Base-by-base conservation (phyloP, 2,329 filamentous ascomycete species). In the Penicillium nordicum region DNA sequence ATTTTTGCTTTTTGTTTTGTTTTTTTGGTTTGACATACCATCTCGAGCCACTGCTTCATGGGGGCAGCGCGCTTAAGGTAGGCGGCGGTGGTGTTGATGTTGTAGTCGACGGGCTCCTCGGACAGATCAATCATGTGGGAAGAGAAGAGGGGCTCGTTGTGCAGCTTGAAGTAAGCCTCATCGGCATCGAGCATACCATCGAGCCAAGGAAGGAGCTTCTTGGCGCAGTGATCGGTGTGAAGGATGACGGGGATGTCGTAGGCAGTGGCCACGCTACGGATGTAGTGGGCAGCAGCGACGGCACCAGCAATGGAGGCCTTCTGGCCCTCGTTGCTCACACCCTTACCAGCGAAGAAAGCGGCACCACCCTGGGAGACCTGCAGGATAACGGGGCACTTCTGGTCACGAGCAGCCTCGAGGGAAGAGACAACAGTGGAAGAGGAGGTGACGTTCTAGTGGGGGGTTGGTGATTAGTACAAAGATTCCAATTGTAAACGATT, bases 31-130 rank as follows among this genome's bases (percentile, higher is more conserved):
- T 29, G 23, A 66, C 76, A 68, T 75, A 91, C 89, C 93, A 97
- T 99, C 86, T 99, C 94, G 67, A 99, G 86, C 91, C 91, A 97
- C 80, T 97, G 92, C 85, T 95, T 96, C 90, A 97, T 91, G 69
- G 92, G 92, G 48, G 92, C 91, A 74, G 89, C 90, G 68, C 93
- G 89, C 86, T 96, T 88, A 63, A 97, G 85, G 84, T 99, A 97
- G 77, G 88, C 85, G 74, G 89, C 90, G 60, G 93, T 97, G 74
- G 90, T 97, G 74, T 88, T 76, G 71, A 99, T 88, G 86, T 99
- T 97, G 80, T 84, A 91, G 60, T 94, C 85, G 65, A 96, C 89
- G 40, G 85, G 74, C 83, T 97, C 93, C 82, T 97, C 94, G 27
- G 89, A 94, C 70, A 97, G 81, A 79, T 99, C 94, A 73, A 97